Conservation (phyloP, 2,329 filamentous ascomycete species). For the Penicillium thymicola region DNA sequence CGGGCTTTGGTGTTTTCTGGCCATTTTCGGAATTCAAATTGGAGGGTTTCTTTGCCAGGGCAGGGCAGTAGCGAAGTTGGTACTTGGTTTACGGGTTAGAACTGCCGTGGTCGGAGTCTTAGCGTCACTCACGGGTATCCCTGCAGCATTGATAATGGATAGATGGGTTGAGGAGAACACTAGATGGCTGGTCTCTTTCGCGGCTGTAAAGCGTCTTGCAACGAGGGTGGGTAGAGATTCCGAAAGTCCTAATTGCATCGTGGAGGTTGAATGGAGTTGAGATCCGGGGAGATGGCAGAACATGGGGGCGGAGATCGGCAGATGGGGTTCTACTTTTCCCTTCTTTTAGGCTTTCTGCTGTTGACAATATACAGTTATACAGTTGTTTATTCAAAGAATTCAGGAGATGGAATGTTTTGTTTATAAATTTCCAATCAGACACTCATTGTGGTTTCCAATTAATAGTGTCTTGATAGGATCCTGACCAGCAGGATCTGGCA, state of each 20-base stretch:
- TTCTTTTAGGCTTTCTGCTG: neutral
- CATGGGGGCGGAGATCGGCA: constrained; percentile 5
- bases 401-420: neutral
- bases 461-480: neutral
- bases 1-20: constrained; percentile 31
- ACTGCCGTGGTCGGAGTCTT: neutral
- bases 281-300: constrained; percentile 4
- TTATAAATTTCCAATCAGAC: neutral
- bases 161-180: constrained; percentile 42
- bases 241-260: constrained; percentile 38
- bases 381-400: neutral
- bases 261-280: constrained; percentile 6
- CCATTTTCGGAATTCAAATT: constrained; percentile 23
- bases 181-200: constrained; percentile 37
- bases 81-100: constrained; percentile 32
- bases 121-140: constrained; percentile 32
- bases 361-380: neutral
- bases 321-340: neutral
- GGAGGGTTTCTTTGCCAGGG: constrained; percentile 45
- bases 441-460: neutral
- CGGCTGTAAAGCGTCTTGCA: constrained; percentile 33
- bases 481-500: constrained; percentile 9
- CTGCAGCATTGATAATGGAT: constrained; percentile 33
- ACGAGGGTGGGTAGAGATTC: constrained; percentile 39
- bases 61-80: constrained; percentile 49